These are phyloP conservation scores for Aeminium ludgeri DNA, from an alignment of 495 filamentous ascomycete species.

Conservation along the genomic window DNA sequence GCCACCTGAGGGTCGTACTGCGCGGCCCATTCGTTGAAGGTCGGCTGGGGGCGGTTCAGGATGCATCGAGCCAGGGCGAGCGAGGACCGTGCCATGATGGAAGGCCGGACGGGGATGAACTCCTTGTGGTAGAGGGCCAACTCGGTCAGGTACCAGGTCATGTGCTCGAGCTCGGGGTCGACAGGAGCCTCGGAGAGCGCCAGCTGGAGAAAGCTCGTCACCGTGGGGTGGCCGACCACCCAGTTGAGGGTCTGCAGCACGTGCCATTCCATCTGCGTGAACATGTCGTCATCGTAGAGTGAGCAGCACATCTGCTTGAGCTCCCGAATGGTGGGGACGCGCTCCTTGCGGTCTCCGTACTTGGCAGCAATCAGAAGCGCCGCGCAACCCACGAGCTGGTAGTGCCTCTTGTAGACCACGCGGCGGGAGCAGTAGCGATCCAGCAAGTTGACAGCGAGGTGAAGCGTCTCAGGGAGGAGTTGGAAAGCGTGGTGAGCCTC, in stretches of 20 bases:
- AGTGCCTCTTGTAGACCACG: constrained; percentile 98
- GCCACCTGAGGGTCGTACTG: constrained; percentile 64
- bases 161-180: constrained; percentile 80
- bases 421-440: constrained; percentile 95
- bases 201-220: constrained; percentile 79
- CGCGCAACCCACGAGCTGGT: constrained; percentile 92
- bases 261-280: constrained; percentile 99
- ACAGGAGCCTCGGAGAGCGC: constrained; percentile 41
- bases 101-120: constrained; percentile 78
- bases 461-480: constrained; percentile 82
- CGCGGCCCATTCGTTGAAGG: constrained; percentile 61
- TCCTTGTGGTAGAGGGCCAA: constrained; percentile 91
- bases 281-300: constrained; percentile 98
- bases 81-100: constrained; percentile 74
- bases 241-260: constrained; percentile 94
- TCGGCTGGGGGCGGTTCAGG: constrained; percentile 58
- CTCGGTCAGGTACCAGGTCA: constrained; percentile 85
- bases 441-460: constrained; percentile 89
- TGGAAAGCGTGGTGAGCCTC: constrained; percentile 93
- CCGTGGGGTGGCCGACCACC: constrained; percentile 88
- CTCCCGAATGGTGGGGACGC: constrained; percentile 86
- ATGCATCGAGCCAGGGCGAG: constrained; percentile 77
- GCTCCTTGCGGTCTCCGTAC: constrained; percentile 96
- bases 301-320: constrained; percentile 98
- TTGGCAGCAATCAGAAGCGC: constrained; percentile 94